Base-by-base conservation (phyloP, 139 green algal genomes). In the Tetratostichococcus sp. region DNA sequence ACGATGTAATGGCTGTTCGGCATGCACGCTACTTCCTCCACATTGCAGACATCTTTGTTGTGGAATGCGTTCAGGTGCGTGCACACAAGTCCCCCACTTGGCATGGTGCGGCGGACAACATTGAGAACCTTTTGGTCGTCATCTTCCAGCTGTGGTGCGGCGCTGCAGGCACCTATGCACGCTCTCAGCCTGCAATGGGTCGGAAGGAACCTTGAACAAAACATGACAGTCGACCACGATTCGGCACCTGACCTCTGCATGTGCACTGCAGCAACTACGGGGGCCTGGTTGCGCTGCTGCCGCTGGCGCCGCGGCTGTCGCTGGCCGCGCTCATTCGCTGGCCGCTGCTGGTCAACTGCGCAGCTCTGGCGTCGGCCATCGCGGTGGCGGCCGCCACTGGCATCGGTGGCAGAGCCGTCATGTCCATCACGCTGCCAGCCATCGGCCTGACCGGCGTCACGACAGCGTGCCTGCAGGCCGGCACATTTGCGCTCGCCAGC, bases 401-500 rank as follows among this genome's bases (percentile, higher is more conserved):
- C 1, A 33, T 28, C 23, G 31, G 34, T 6, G 69, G 69, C 34
- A 26, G 6, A 26, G 69, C 28, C 17, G 30, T 75, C 28, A 67
- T 67, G 0, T 6, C 23, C 39, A 3, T 14, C 42, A 67, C 30
- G 70, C 42, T 75, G 43, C 17, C 30, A 0, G 32, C 25, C n/a
- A n/a, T 43, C 3, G 70, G 21, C 5, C 43, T 75, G 1, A 67
- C 65, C 33, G 70, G 70, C n/a, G 43, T 21, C 28, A 75, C 43
- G 6, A 68, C 43, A 23, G 70, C 62, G 16, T 73, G 69, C 65
- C 69, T 83, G 39, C 71, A 78, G 66, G 81, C 67, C 14, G 81
- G 81, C 33, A 30, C 80, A 26, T 80, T 83, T n/a, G 80, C 75
- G 30, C 67, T 86, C 30, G 81, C 81, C 31, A 72, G 71, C 43